Base-by-base conservation (phyloP, 2,329 filamentous ascomycete genomes). In the Akanthomyces dipterigenus region DNA sequence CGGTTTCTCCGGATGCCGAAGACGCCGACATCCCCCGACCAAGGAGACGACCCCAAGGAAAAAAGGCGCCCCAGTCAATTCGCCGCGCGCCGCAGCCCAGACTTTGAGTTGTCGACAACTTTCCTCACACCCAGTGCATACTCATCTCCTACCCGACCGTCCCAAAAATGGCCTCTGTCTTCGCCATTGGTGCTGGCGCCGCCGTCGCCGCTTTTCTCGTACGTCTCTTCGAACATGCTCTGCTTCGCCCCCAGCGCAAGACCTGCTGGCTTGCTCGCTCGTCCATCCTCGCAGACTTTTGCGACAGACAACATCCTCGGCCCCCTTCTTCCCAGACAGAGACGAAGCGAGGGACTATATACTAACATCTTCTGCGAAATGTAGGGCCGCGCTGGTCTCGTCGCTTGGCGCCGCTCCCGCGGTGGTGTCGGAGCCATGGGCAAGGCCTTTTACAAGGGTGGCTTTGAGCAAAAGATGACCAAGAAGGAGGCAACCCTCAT, bases 381-480 rank as follows among this genome's bases (percentile, higher is more conserved):
- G 58, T 70, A 97, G 92, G 93, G 95, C 67, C 91, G 95, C 72
- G 93, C 95, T 63, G 93, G 93, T 69, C 84, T 96, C 43, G 89
- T 98, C 70, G 95, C 95, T 68, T 85, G 93, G 75, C 87, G 93
- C 65, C 86, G 91, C 70, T 96, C 89, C 63, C 84, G 89, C 64
- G 89, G 90, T 65, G 88, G 88, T 65, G 81, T 90, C 53, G 89
- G 89, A 66, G 88, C 89, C 40, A 79, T 96, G 68, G 95, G 95
- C 69, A 92, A 93, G 75, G 87, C 92, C 46, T 99, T 92, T 73
- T 98, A 97, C 83, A 99, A 98, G 77, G 95, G 95, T 67, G 95
- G 95, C n/a, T 99, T 99, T 73, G 95, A 99, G 79, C 82, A 87
- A 63, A 90, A 89, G 76, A 99, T 99, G 93, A 97, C 87, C 74